Percentiles rank a stretch among this genome's conserved stretches.
Evolutionary conservation across 2,329 filamentous ascomycete genomes (phyloP).

Genomic region (Pseudogymnoascus sp.): DNA sequence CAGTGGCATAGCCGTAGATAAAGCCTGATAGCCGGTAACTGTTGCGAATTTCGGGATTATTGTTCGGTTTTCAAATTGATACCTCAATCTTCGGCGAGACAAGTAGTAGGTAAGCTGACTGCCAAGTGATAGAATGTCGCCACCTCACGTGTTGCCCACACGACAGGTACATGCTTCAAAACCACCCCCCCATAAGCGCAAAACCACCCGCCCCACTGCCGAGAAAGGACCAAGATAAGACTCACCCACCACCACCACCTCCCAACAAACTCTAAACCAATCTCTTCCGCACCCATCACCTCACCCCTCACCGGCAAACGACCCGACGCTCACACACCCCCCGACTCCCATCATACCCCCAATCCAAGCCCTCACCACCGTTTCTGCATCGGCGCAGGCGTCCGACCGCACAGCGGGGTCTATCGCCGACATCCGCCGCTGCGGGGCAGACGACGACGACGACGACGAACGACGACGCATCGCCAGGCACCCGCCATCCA

Average conservation of each 20-base stretch:
- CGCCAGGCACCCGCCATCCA: neutral
- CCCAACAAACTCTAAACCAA: slow-evolving; percentile 3
- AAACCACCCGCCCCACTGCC: neutral
- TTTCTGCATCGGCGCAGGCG: neutral
- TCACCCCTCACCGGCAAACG: neutral
- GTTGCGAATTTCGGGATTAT: neutral
- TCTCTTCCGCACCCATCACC: neutral
- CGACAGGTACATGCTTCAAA: neutral
- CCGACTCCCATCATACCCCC: neutral
- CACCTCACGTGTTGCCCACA: slow-evolving; percentile 1
- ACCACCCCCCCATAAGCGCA: neutral
- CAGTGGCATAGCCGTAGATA: neutral
- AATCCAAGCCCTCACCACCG: neutral
- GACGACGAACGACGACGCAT: neutral
- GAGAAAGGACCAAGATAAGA: slow-evolving; percentile 5
- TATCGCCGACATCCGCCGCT: slow-evolving; percentile 1
- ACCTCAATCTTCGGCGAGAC: neutral
- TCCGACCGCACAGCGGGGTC: neutral
- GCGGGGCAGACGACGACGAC: neutral
- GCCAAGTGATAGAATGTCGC: neutral
- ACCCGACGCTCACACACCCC: neutral
- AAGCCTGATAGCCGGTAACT: neutral
- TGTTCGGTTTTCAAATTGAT: neutral
- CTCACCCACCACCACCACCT: neutral
- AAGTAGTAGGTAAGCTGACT: neutral